Evolutionary conservation across 1,139 yeast species (phyloP).

Genomic region (Saccharomyces hybrid): DNA sequence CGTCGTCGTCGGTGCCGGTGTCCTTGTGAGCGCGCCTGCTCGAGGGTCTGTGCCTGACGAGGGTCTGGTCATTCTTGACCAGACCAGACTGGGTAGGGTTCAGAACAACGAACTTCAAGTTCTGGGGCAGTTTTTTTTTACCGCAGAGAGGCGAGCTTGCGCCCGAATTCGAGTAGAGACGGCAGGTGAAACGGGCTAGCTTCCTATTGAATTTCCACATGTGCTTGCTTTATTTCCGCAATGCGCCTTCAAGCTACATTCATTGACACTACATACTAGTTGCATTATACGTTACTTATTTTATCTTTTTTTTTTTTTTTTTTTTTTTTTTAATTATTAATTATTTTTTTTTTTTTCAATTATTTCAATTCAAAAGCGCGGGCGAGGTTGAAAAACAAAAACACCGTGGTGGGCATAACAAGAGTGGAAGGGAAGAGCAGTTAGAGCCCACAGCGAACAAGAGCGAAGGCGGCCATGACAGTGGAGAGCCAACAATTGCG

Average conservation of each 20-base stretch:
- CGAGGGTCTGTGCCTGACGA: not conserved
- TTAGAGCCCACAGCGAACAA: not conserved
- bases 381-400: not conserved
- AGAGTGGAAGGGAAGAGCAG: not conserved
- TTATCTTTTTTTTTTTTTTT: not conserved
- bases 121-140: conserved; percentile 24
- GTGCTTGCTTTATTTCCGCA: not conserved
- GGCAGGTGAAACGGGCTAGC: not conserved
- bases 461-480: not conserved
- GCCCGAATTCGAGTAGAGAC: not conserved
- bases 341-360: not conserved
- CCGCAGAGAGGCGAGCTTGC: conserved; percentile 11
- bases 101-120: conserved; percentile 24
- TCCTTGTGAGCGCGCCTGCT: not conserved
- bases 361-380: not conserved
- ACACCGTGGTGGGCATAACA: not conserved
- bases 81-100: conserved; percentile 25
- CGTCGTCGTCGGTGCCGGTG: not conserved
- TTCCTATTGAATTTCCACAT: not conserved
- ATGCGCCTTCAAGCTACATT: not conserved
- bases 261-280: not conserved
- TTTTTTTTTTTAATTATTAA: not conserved
- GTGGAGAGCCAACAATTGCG: not conserved
- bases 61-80: conserved; percentile 4
- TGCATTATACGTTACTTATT: not conserved